Conservation (phyloP, 2,329 filamentous ascomycete species). For the Aspergillus niger region DNA sequence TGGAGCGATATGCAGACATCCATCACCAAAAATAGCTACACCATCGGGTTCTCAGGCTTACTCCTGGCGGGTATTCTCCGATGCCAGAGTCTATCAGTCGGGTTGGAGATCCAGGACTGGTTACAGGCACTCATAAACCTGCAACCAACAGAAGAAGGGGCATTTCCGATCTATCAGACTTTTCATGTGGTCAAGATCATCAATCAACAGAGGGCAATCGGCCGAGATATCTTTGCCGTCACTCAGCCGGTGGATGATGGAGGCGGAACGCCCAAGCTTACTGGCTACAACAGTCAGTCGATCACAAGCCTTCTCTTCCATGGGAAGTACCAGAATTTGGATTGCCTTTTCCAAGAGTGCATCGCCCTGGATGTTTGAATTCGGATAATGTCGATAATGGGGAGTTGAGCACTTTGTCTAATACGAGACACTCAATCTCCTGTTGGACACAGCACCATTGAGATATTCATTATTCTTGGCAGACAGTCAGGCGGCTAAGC, state of each 20-base stretch:
- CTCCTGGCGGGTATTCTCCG: conserved; percentile 24
- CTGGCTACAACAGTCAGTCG: conserved; percentile 27
- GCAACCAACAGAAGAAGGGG: conserved; percentile 29
- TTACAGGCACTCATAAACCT: conserved; percentile 16
- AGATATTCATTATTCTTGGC: too few species aligned
- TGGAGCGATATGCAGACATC: conserved; percentile 19
- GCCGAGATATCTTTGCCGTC: conserved; percentile 22
- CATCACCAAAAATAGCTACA: conserved; percentile 24
- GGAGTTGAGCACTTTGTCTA: too few species aligned
- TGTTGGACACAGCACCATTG: too few species aligned
- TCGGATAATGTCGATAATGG: too few species aligned
- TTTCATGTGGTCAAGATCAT: conserved; percentile 22
- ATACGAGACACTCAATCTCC: too few species aligned
- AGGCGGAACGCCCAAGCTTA: conserved; percentile 25
- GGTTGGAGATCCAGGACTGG: conserved; percentile 23
- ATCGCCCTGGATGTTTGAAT: neutral
- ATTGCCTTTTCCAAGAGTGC: neutral
- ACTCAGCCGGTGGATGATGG: conserved; percentile 25
- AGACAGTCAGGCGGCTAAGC: too few species aligned
- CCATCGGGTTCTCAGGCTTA: conserved; percentile 30
- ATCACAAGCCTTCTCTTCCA: conserved; percentile 24
- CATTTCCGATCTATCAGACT: conserved; percentile 28
- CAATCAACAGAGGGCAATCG: conserved; percentile 21
- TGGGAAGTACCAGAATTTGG: conserved; percentile 11
- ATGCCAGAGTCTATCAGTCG: conserved; percentile 19